These are phyloP conservation scores for Lactarius sp. DNA, from an alignment of 768 basidiomycete genomes.

Conservation along the genomic window DNA sequence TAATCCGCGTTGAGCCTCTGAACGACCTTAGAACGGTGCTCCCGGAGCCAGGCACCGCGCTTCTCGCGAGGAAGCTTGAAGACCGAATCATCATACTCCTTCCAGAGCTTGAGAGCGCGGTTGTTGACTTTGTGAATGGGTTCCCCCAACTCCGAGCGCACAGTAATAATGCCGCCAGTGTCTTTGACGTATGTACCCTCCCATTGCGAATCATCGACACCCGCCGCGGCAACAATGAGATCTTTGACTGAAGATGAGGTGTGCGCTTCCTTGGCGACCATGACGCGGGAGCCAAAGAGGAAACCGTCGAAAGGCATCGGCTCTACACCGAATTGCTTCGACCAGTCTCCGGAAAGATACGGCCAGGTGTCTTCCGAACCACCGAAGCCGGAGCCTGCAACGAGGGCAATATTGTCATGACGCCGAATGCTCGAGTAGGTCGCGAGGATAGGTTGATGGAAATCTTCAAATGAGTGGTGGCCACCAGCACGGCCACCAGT, in stretches of 20 bases:
- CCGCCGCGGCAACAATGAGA: constrained; percentile 90
- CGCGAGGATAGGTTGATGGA: constrained; percentile 90
- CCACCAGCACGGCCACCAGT: constrained; percentile 98
- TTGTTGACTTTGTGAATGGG: constrained; percentile 99
- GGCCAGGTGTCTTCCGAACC: constrained; percentile 95
- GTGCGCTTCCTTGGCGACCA: constrained; percentile 99
- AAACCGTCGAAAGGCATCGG: constrained; percentile 99
- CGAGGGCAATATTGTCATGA: constrained; percentile 81
- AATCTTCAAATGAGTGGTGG: constrained; percentile 97
- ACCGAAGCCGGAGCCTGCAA: constrained; percentile 95
- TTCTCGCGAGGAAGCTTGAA: constrained; percentile 97
- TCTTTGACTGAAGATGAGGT: constrained; percentile 94
- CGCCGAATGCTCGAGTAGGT: constrained; percentile 90
- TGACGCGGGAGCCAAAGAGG: constrained; percentile 92
- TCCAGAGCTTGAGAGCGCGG: constrained; percentile 96
- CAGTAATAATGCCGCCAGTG: constrained; percentile 94
- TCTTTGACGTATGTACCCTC: constrained; percentile 92
- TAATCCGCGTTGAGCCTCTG: constrained; percentile 92
- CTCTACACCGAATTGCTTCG: constrained; percentile 73
- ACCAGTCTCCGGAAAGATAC: constrained; percentile 96
- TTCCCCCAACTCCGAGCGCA: constrained; percentile 95
- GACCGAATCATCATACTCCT: constrained; percentile 95
- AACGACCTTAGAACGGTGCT: constrained; percentile 87
- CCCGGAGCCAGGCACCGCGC: constrained; percentile 79
- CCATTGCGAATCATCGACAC: constrained; percentile 86